Percentiles rank a stretch among this genome's conserved stretches.
Evolutionary conservation across 1,284 basidiomycete genomes (phyloP).

Genomic region (Leccinum huronense): DNA sequence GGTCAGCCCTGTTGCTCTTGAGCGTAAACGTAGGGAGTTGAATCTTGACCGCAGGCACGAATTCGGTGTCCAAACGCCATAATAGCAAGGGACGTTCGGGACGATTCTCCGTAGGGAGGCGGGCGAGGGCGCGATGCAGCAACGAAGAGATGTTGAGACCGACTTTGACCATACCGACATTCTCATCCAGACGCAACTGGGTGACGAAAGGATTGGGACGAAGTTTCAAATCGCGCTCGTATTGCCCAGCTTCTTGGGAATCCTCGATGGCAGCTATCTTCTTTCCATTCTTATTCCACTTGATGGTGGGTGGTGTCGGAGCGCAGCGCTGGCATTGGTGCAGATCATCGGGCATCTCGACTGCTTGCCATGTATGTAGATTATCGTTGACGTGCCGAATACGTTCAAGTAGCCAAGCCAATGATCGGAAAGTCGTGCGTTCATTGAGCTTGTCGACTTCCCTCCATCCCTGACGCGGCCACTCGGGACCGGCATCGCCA

Average conservation of each 20-base stretch:
- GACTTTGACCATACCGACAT: conserved; percentile 73
- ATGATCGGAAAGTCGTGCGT: conserved; percentile 71
- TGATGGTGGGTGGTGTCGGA: conserved; percentile 70
- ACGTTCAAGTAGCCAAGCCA: conserved; percentile 87
- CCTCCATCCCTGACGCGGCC: conserved; percentile 71
- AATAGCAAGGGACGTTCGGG: conserved; percentile 57
- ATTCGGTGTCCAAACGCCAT: conserved; percentile 82
- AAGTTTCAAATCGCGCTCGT: conserved; percentile 84
- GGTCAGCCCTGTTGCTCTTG: conserved; percentile 76
- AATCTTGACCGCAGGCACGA: conserved; percentile 63
- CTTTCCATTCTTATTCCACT: conserved; percentile 67
- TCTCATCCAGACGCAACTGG: conserved; percentile 74
- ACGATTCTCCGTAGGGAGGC: conserved; percentile 64
- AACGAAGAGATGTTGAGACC: conserved; percentile 88
- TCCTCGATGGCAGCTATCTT: conserved; percentile 77
- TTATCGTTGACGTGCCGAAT: conserved; percentile 70
- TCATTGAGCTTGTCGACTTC: conserved; percentile 87
- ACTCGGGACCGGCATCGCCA: conserved; percentile 69
- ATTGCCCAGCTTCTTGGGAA: conserved; percentile 78
- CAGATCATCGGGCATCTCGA: conserved; percentile 42
- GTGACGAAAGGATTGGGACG: conserved; percentile 87
- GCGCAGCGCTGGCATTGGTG: conserved; percentile 73
- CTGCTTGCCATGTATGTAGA: conserved; percentile 60
- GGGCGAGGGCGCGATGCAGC: conserved; percentile 82
- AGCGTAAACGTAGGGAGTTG: conserved; percentile 66